Evolutionary conservation across 2,329 filamentous ascomycete species (phyloP), one percentile per base, ranked within the genome.

Genomic region (Aspergillus fischeri): DNA sequence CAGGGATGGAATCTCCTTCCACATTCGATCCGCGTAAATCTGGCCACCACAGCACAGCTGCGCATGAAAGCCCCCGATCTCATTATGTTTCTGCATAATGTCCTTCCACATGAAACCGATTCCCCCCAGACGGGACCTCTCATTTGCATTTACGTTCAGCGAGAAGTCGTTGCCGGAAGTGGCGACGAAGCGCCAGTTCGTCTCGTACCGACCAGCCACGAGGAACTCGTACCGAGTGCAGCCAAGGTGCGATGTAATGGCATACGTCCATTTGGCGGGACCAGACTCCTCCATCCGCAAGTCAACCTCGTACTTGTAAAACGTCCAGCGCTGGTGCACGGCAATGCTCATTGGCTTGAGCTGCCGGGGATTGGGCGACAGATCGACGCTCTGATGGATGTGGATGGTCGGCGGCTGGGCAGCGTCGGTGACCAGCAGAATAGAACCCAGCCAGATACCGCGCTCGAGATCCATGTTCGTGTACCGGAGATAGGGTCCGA

Each of bases 91-190:
- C 75, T 97, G 92, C 70, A 99, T 82, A 28, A 99, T 92, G 67
- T 99, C 94, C 69, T 97, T 97, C 94, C 94, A 99, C 93, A 99
- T 96, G 70, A 94, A 90, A 0, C 92, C 91, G 1, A 95, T 84
- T 1, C 94, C 94, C 29, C 94, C 94, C 1, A 97, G 83, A 66
- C 89, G 90, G 32, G 87, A 85, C 47, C 93, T 85, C 66, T 99
- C 94, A 60, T 89, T 91, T 54, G 92, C 88, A 60, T 87, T 92
- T 1, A 96, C 94, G 62, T 89, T 88, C 28, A 95, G 82, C 0
- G 91, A 89, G 73, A 97, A 99, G 71, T 99, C 94, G 69, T 97
- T 97, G 3, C 93, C 93, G 14, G 92, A 97, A 67, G 96, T 94
- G 10, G 92, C 91, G 65, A 97, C 89, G 72, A 97, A 97, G 25